Base-by-base conservation (phyloP, 163 green algal species). In the Trebouxiophyceae sp. region DNA sequence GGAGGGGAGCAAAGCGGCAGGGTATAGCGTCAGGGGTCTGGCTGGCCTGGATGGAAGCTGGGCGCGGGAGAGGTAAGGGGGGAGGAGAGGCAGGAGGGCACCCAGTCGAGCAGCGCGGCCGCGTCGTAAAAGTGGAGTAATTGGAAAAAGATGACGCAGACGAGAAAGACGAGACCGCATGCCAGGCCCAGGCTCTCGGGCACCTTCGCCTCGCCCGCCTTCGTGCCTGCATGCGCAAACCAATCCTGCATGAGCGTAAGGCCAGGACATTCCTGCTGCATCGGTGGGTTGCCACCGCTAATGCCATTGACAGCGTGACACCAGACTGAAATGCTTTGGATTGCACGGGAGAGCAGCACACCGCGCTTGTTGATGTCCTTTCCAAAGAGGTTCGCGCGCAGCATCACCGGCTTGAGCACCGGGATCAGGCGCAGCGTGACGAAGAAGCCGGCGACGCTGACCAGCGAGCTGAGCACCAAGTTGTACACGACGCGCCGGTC, bases 301-400 rank as follows among this genome's bases (percentile, higher is more conserved):
- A 50, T 16, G 16, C 39, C 8, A 50, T n/a, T 50, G 39, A 50
- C 39, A n/a, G 39, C 39, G 8, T 50, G 39, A 50, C 39, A 5
- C 6, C 33, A 55, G 8, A 20, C 12, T 30, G 20, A 57, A 7
- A 44, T 4, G 24, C 39, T 23, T 20, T 4, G 1, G 1, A 27
- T 23, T 68, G 19, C n/a, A 54, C 7, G 29, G 24, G 7, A 2
- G 29, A 29, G 2, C 33, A 50, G 24, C n/a, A n/a, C 61, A 68
- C 78, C 81, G 63, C 84, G 86, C 74, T 99, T 99, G 76, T 98
- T 98, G 62, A 99, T 89, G 73, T 99, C 93, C 45, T 90, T 86
- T 23, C 93, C 93, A 45, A 81, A 91, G 33, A 98, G 86, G 28
- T 87, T 88, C 3, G 80, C 69, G 27, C 74, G 58, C 24, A 89